Conservation (phyloP, 2,329 filamentous ascomycete species). For the Colletotrichum karsti region DNA sequence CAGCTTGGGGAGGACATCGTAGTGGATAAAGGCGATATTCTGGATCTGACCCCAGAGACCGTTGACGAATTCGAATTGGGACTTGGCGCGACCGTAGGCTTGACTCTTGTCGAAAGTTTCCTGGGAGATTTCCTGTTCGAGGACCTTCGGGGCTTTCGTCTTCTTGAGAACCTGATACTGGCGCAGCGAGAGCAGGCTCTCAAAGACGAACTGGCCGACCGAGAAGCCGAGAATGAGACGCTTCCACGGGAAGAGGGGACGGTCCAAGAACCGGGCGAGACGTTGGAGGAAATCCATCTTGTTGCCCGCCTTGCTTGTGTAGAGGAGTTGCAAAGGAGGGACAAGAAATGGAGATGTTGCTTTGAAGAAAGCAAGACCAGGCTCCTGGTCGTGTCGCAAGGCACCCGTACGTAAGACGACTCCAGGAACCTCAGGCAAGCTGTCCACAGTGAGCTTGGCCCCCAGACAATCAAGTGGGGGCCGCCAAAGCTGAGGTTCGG, state of each 20-base stretch:
- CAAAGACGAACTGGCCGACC: constrained; percentile 87
- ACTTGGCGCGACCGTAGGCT: constrained; percentile 95
- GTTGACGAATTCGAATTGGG: constrained; percentile 84
- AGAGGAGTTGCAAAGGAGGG: constrained; percentile 19
- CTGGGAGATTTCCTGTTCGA: constrained; percentile 87
- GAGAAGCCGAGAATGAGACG: constrained; percentile 94
- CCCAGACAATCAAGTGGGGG: constrained; percentile 16
- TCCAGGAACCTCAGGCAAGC: constrained; percentile 16
- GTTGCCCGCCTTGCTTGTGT: constrained; percentile 6
- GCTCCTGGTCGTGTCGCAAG: neutral
- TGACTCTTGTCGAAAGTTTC: constrained; percentile 95
- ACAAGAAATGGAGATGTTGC: constrained; percentile 20
- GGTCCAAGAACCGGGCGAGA: constrained; percentile 87
- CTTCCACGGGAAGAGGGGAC: constrained; percentile 97
- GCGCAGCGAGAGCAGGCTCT: constrained; percentile 87
- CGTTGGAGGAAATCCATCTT: constrained; percentile 51
- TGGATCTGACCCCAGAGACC: constrained; percentile 87
- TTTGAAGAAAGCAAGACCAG: constrained; percentile 1
- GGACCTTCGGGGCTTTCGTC: constrained; percentile 83
- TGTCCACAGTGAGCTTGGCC: constrained; percentile 24
- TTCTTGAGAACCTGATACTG: constrained; percentile 89
- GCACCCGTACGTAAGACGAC: neutral
- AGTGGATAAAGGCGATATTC: constrained; percentile 89
- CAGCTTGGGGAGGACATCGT: constrained; percentile 88
- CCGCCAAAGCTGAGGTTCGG: constrained; percentile 1